phyloP scores from a whole-genome alignment of 2,329 filamentous ascomycete species.

The Tolypocladium nubicola region DNA sequence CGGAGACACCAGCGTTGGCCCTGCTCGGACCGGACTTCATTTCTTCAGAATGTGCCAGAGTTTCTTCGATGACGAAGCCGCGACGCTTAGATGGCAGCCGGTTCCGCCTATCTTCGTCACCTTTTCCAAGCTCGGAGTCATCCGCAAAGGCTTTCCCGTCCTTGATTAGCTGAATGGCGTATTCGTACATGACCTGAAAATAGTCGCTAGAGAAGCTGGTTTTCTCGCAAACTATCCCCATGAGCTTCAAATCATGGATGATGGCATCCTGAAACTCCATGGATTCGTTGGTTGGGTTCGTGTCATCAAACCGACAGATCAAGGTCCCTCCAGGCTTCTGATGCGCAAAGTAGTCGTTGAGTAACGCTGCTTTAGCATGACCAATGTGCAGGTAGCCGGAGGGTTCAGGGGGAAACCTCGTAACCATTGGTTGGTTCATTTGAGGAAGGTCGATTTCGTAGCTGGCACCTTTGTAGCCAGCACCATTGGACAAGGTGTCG shows the following conservation, averaged over 20 bases:
- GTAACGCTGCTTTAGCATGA: slow-evolving; percentile 75
- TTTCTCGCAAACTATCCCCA: slow-evolving; percentile 74
- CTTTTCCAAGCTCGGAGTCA: slow-evolving; percentile 74
- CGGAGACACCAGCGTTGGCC: slow-evolving; percentile 84
- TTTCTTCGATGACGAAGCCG: slow-evolving; percentile 71
- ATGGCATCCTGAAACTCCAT: slow-evolving; percentile 85
- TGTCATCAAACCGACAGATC: slow-evolving; percentile 82
- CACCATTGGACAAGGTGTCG: slow-evolving; percentile 35
- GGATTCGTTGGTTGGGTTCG: slow-evolving; percentile 87
- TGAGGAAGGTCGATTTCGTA: slow-evolving; percentile 75
- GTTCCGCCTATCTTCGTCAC: slow-evolving; percentile 68
- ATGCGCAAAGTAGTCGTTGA: slow-evolving; percentile 92
- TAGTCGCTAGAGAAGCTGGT: slow-evolving; percentile 81
- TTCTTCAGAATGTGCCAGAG: slow-evolving; percentile 74
- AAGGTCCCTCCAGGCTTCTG: slow-evolving; percentile 77
- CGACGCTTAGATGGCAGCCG: slow-evolving; percentile 79
- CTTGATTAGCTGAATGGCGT: slow-evolving; percentile 66
- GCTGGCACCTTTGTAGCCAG: slow-evolving; percentile 58
- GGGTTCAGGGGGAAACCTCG: slow-evolving; percentile 78
- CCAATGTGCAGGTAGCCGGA: slow-evolving; percentile 85
- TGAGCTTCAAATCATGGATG: slow-evolving; percentile 70
- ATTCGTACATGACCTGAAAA: slow-evolving; percentile 76
- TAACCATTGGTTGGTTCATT: slow-evolving; percentile 71
- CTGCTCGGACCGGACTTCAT: slow-evolving; percentile 79
- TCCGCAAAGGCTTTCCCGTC: slow-evolving; percentile 79